These are phyloP conservation scores for Penicillium olsonii DNA, from an alignment of 2,329 filamentous ascomycete species.

Conservation along the genomic window DNA sequence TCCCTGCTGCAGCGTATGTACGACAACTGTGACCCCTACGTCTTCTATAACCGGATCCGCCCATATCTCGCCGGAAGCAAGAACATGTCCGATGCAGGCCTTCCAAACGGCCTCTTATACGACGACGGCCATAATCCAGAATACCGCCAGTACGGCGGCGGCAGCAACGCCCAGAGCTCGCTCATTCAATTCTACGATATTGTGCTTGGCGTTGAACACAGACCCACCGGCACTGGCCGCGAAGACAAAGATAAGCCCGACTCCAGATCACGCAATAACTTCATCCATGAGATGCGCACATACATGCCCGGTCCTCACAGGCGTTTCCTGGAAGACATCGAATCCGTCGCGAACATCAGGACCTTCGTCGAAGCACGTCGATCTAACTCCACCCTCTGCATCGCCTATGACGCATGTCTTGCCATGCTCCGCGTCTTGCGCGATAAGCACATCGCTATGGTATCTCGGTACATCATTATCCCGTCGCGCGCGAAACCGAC, in stretches of 20 bases:
- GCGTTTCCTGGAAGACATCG: conserved; percentile 80
- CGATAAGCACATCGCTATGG: conserved; percentile 95
- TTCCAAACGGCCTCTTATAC: conserved; percentile 85
- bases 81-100: conserved; percentile 93
- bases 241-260: conserved; percentile 37
- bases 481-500: conserved; percentile 73
- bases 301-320: conserved; percentile 97
- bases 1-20: conserved; percentile 83
- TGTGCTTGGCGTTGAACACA: conserved; percentile 83
- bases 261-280: conserved; percentile 70
- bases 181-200: conserved; percentile 98
- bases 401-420: conserved; percentile 89
- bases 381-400: conserved; percentile 65
- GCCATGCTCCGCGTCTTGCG: conserved; percentile 75
- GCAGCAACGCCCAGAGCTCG: conserved; percentile 95
- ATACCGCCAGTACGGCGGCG: conserved; percentile 85
- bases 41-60: conserved; percentile 96
- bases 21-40: conserved; percentile 88
- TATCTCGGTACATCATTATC: conserved; percentile 91
- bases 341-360: conserved; percentile 80
- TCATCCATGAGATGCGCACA: conserved; percentile 92
- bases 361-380: conserved; percentile 70
- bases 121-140: conserved; percentile 72
- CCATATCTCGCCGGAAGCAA: conserved; percentile 94
- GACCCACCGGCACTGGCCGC: conserved; percentile 73